Conservation (phyloP, 2,329 filamentous ascomycete species). For the Aureobasidium namibiae region DNA sequence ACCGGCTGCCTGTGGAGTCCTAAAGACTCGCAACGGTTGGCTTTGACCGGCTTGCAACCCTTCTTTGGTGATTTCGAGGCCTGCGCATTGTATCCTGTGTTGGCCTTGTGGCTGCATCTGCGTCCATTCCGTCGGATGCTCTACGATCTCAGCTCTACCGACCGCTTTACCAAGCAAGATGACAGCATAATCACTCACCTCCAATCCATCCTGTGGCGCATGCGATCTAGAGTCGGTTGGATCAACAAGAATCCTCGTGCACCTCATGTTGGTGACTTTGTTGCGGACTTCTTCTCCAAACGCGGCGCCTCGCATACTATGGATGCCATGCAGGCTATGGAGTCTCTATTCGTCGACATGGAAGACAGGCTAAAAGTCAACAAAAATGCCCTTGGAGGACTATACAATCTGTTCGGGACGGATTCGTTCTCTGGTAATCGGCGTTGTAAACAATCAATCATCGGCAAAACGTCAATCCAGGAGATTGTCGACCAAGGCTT, state of each 20-base stretch:
- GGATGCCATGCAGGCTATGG: conserved; percentile 18
- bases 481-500: conserved; percentile 27
- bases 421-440: neutral
- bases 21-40: conserved; percentile 36
- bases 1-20: conserved; percentile 48
- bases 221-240: neutral
- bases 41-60: conserved; percentile 49
- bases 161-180: neutral
- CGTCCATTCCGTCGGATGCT: conserved; percentile 51
- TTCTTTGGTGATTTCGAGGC: conserved; percentile 19
- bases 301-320: conserved; percentile 42
- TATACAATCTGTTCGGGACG: neutral
- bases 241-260: neutral
- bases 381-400: neutral
- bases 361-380: neutral
- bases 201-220: conserved; percentile 2
- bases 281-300: neutral
- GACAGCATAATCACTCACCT: neutral
- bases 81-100: conserved; percentile 31
- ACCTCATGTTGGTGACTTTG: neutral
- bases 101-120: conserved; percentile 52
- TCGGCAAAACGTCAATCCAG: conserved; percentile 29
- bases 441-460: neutral
- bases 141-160: conserved; percentile 31
- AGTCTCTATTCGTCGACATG: neutral